Percentiles rank a stretch among this genome's conserved stretches.
phyloP scores from a whole-genome alignment of 441 rosid species.

The Euphorbia corollata region DNA sequence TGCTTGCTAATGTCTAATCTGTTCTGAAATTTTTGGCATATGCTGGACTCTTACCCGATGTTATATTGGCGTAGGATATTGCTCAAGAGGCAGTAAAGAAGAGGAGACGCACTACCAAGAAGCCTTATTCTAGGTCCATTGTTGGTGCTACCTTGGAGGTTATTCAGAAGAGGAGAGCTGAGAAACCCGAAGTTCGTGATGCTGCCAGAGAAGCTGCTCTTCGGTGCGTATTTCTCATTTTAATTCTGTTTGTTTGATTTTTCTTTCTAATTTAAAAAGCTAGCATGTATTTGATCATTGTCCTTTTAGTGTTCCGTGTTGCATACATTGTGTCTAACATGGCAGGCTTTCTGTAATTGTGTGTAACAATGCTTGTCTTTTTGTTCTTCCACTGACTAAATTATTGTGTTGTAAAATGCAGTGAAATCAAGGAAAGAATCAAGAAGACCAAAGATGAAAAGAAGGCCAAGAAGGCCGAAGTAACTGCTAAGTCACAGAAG shows the following conservation, averaged over 20 bases:
- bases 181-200: slow-evolving; percentile 51
- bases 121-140: slow-evolving; percentile 49
- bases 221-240: slow-evolving; percentile 27
- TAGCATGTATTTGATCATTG: background rate
- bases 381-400: background rate
- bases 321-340: no score
- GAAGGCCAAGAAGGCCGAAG: slow-evolving; percentile 86
- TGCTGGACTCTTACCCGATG: background rate
- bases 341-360: no score
- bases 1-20: background rate
- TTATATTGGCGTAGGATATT: slow-evolving; percentile 41
- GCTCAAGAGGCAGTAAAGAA: slow-evolving; percentile 48
- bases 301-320: no score
- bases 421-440: slow-evolving; percentile 83
- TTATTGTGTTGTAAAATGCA: slow-evolving; percentile 17
- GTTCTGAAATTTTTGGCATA: background rate
- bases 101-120: slow-evolving; percentile 40
- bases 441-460: slow-evolving; percentile 86
- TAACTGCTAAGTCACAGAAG: slow-evolving; percentile 52
- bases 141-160: slow-evolving; percentile 53
- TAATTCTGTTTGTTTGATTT: background rate
- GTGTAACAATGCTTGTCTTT: background rate
- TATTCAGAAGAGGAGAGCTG: slow-evolving; percentile 46
- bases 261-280: background rate
- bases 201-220: slow-evolving; percentile 53